phyloP scores from a whole-genome alignment of 768 basidiomycete genomes.

The Pleurotus ostreatus region DNA sequence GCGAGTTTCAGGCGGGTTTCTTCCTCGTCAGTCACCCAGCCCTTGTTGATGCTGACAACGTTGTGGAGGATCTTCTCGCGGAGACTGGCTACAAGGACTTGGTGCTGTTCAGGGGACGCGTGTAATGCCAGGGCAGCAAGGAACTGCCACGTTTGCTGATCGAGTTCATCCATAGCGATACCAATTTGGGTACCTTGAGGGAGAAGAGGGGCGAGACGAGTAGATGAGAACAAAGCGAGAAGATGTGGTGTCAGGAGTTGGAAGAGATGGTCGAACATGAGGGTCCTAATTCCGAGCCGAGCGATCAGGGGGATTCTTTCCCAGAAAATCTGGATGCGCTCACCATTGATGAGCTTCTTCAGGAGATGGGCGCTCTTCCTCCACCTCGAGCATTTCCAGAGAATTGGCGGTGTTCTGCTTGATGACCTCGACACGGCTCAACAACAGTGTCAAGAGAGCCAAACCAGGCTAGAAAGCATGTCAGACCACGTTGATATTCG shows the following conservation, averaged over 20 bases:
- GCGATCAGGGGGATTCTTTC: not conserved
- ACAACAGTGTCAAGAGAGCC: conserved; percentile 83
- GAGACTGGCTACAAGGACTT: conserved; percentile 75
- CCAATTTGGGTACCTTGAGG: conserved; percentile 22
- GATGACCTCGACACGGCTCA: conserved; percentile 91
- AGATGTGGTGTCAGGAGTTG: conserved; percentile 74
- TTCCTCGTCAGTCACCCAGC: conserved; percentile 68
- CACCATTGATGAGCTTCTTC: conserved; percentile 80
- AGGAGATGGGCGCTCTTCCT: conserved; percentile 50
- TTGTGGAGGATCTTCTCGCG: conserved; percentile 94
- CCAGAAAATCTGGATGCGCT: conserved; percentile 10
- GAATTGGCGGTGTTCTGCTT: conserved; percentile 61
- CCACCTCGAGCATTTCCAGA: conserved; percentile 35
- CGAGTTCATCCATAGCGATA: conserved; percentile 57
- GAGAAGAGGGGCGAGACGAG: conserved; percentile 49
- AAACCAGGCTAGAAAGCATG: conserved; percentile 69
- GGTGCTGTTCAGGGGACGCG: conserved; percentile 84
- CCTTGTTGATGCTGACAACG: conserved; percentile 74
- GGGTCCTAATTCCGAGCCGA: conserved; percentile 53
- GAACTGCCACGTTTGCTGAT: conserved; percentile 95
- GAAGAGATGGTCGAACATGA: conserved; percentile 86
- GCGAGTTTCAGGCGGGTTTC: conserved; percentile 74
- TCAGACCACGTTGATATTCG: not conserved
- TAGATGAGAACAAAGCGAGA: conserved; percentile 84
- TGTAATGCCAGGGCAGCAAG: conserved; percentile 85